Evolutionary conservation across 116 monocot species (phyloP).

Genomic region (Thalassia testudinum): DNA sequence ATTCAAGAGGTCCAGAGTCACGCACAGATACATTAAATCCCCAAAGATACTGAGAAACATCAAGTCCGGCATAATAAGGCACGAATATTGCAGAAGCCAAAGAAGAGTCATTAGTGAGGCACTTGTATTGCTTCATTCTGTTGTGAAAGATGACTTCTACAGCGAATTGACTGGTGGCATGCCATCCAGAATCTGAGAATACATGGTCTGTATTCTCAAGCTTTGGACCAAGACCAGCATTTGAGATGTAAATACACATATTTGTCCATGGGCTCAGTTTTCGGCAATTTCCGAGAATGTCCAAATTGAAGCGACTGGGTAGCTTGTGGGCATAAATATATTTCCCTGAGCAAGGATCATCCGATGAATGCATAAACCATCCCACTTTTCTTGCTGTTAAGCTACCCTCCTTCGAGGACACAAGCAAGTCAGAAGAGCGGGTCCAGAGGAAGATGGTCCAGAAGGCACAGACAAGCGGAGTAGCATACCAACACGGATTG

Average conservation of each 20-base stretch:
- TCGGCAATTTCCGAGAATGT: constrained; percentile 59
- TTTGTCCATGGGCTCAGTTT: constrained; percentile 67
- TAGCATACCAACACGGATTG: constrained; percentile 8
- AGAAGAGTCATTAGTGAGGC: constrained; percentile 74
- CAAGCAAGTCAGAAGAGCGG: background rate
- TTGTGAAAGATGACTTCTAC: constrained; percentile 79
- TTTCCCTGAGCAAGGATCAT: constrained; percentile 65
- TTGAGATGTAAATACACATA: constrained; percentile 74
- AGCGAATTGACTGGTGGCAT: constrained; percentile 73
- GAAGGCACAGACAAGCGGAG: constrained; percentile 6
- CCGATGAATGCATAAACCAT: background rate
- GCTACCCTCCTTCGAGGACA: background rate
- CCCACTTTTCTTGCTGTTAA: background rate
- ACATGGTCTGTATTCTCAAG: constrained; percentile 55
- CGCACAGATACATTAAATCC: constrained; percentile 50
- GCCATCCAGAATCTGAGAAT: constrained; percentile 73
- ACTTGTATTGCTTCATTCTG: constrained; percentile 80
- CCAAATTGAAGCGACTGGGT: constrained; percentile 57
- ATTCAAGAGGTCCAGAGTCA: constrained; percentile 54
- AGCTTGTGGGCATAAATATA: constrained; percentile 81
- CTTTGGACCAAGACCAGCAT: constrained; percentile 70
- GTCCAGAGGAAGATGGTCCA: constrained; percentile 5
- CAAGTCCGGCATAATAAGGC: constrained; percentile 84
- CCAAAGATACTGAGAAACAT: constrained; percentile 64
- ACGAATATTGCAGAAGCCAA: constrained; percentile 69